These are phyloP conservation scores for Aspergillus persii DNA, from an alignment of 2,329 filamentous ascomycete species.

Conservation along the genomic window DNA sequence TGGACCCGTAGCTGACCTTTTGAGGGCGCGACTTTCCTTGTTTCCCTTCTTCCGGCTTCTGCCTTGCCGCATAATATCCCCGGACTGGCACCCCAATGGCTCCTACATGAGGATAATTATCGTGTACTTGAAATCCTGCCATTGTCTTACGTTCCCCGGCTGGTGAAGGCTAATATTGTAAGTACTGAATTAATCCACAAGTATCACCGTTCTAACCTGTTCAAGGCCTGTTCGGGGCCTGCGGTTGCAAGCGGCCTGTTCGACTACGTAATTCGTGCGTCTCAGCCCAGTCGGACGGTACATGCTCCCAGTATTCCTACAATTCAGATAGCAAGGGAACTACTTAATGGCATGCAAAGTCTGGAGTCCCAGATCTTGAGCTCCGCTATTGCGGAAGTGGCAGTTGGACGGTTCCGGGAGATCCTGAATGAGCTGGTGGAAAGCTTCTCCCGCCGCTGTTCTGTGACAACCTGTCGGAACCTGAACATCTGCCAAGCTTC, in stretches of 20 bases:
- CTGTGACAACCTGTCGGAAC: slow-evolving; percentile 19
- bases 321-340: slow-evolving; percentile 22
- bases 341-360: slow-evolving; percentile 25
- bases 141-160: slow-evolving; percentile 19
- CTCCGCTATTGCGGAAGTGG: slow-evolving; percentile 11
- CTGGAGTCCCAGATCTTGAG: slow-evolving; percentile 8
- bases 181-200: slow-evolving; percentile 15
- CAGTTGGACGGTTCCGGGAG: slow-evolving; percentile 14
- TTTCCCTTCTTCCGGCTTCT: slow-evolving; percentile 24
- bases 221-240: slow-evolving; percentile 20
- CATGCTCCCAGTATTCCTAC: slow-evolving; percentile 10
- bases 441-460: slow-evolving; percentile 20
- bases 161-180: slow-evolving; percentile 41
- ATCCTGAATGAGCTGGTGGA: slow-evolving; percentile 17
- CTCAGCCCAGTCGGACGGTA: slow-evolving; percentile 12
- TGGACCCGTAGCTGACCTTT: neutral
- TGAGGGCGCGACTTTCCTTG: slow-evolving; percentile 34
- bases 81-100: slow-evolving; percentile 20
- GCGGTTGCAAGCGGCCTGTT: slow-evolving; percentile 22
- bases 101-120: slow-evolving; percentile 26
- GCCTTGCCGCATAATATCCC: slow-evolving; percentile 28
- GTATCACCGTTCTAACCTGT: slow-evolving; percentile 13
- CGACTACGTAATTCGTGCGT: slow-evolving; percentile 20
- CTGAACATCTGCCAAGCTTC: slow-evolving; percentile 19
- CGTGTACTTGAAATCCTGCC: slow-evolving; percentile 23